These are phyloP conservation scores for Yamadazyma friedrichii DNA, from an alignment of 1,139 yeast species.

Conservation along the genomic window DNA sequence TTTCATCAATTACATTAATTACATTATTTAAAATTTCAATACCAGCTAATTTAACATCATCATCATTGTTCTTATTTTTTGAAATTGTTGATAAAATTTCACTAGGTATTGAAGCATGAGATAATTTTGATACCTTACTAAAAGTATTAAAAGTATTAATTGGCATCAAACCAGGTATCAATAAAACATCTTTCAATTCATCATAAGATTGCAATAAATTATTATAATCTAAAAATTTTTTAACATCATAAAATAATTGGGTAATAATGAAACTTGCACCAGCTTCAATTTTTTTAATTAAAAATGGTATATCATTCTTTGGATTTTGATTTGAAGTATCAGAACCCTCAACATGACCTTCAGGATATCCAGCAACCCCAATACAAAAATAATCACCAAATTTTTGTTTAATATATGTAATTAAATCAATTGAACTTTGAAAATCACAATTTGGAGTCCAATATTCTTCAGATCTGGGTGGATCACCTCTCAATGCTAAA, in stretches of 20 bases:
- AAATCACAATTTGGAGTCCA: constrained; percentile 61
- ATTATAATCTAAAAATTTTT: constrained; percentile 40
- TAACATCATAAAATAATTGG: constrained; percentile 44
- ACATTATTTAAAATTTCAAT: constrained; percentile 69
- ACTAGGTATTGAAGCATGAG: constrained; percentile 83
- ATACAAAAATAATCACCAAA: constrained; percentile 79
- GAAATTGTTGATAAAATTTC: constrained; percentile 40
- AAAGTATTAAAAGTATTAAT: constrained; percentile 85
- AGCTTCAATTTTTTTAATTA: constrained; percentile 49
- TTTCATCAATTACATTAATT: constrained; percentile 52
- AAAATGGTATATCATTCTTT: constrained; percentile 66
- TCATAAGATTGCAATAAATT: constrained; percentile 31
- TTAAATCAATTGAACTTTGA: constrained; percentile 78
- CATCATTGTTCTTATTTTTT: constrained; percentile 73
- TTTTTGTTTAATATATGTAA: constrained; percentile 64
- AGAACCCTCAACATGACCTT: constrained; percentile 90
- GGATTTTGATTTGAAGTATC: constrained; percentile 62
- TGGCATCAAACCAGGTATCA: constrained; percentile 97
- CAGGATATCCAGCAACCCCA: constrained; percentile 95
- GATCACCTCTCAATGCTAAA: constrained; percentile 92
- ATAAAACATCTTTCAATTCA: constrained; percentile 45
- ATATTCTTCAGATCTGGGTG: constrained; percentile 81
- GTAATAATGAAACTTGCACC: constrained; percentile 49
- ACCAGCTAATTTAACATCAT: constrained; percentile 80
- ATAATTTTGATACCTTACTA: constrained; percentile 82